A percentile compares a stretch with the other conserved stretches of the same genome.
Conservation (phyloP, 805 yeast genomes). For the Yarrowia sp. region DNA sequence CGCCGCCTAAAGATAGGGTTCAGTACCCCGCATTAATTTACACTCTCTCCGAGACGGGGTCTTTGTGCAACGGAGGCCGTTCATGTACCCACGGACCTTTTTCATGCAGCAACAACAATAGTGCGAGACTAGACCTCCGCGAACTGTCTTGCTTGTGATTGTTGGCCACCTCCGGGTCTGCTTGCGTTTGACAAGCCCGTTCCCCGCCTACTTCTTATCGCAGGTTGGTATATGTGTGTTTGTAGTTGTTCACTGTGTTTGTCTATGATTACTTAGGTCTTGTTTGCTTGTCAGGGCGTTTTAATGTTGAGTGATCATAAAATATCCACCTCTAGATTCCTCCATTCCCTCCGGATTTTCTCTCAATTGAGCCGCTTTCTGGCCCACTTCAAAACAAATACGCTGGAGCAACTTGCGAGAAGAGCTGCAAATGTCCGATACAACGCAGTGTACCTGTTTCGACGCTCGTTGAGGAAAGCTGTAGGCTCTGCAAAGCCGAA, state of each 20-base stretch:
- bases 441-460: neutral
- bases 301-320: slow-evolving; percentile 21
- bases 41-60: neutral
- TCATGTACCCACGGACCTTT: slow-evolving; percentile 10
- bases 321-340: no score
- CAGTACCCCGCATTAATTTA: slow-evolving; percentile 13
- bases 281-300: neutral
- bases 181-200: slow-evolving; percentile 1
- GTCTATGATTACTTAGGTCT: no score
- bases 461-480: neutral
- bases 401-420: no score
- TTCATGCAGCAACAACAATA: neutral
- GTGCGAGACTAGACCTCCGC: neutral
- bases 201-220: slow-evolving; percentile 10
- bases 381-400: no score
- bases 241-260: no score
- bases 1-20: neutral
- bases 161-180: neutral
- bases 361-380: no score
- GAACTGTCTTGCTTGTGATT: slow-evolving; percentile 2
- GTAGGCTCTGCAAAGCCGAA: neutral
- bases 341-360: no score
- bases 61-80: neutral
- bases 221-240: no score
- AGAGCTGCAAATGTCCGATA: neutral